These are phyloP conservation scores for Entamoeba histolytica DNA, from an alignment of 208 protist species.

Conservation along the genomic window DNA sequence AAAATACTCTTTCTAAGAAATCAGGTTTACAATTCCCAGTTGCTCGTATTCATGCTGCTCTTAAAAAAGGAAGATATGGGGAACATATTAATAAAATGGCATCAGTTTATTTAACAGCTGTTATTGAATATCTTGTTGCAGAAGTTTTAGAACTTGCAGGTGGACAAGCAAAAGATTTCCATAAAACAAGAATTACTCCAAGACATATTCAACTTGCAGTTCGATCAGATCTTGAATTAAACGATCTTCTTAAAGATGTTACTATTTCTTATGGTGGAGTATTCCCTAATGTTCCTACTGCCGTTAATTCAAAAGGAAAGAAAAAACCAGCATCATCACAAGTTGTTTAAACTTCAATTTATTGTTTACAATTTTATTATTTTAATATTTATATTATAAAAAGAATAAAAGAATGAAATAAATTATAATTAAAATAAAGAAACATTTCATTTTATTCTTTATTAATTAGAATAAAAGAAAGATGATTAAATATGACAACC, in stretches of 20 bases:
- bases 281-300: conserved; percentile 35
- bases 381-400: not conserved
- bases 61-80: conserved; percentile 76
- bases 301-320: not conserved
- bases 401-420: too few species aligned
- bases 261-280: conserved; percentile 70
- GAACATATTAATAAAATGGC: conserved; percentile 76
- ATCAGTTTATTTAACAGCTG: conserved; percentile 87
- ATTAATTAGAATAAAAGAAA: too few species aligned
- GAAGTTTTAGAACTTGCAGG: conserved; percentile 74
- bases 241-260: conserved; percentile 58
- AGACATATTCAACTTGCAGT: conserved; percentile 68
- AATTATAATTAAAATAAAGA: too few species aligned
- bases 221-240: conserved; percentile 70
- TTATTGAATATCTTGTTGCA: conserved; percentile 83
- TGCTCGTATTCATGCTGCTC: conserved; percentile 73
- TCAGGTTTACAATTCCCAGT: conserved; percentile 36
- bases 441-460: too few species aligned
- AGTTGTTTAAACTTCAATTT: not conserved
- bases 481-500: too few species aligned
- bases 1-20: not conserved
- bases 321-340: not conserved
- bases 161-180: conserved; percentile 64
- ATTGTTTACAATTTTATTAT: not conserved
- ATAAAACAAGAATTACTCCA: conserved; percentile 62